Evolutionary conservation across 306 rosid species (phyloP).

Genomic region (Delonix regia): DNA sequence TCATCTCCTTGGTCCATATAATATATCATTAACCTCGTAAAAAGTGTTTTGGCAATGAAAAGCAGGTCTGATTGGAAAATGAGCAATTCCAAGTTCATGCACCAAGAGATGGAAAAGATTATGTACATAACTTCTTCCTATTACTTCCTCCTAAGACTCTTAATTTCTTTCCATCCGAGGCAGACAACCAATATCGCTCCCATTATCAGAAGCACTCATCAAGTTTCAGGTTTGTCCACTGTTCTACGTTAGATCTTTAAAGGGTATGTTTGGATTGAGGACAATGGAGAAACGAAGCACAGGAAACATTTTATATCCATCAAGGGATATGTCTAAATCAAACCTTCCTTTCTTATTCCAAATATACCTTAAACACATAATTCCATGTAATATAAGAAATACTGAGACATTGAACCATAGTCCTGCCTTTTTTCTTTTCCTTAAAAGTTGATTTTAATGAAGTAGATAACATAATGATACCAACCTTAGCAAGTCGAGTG

Average conservation of each 20-base stretch:
- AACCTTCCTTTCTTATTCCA: neutral
- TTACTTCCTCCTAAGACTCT: neutral
- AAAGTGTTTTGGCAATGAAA: neutral
- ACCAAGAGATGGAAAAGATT: neutral
- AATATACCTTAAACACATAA: neutral
- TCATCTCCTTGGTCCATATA: neutral
- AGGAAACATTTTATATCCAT: no score
- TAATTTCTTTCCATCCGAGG: slow-evolving; percentile 1
- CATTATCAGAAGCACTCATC: neutral
- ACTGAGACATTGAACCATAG: neutral
- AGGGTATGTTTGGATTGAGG: no score
- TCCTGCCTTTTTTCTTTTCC: neutral
- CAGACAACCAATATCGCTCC: neutral
- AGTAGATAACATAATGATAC: neutral
- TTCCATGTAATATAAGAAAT: neutral
- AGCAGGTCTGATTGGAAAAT: neutral
- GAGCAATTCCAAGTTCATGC: slow-evolving; percentile 20
- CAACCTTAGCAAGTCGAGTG: slow-evolving; percentile 88
- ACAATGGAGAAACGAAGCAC: no score
- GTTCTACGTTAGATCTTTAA: slow-evolving; percentile 1
- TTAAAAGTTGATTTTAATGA: neutral
- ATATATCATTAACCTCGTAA: neutral
- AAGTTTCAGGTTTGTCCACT: slow-evolving; percentile 22
- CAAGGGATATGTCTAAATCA: neutral
- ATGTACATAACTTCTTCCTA: neutral